These are phyloP conservation scores for Ascochyta viciae-villosae DNA, from an alignment of 2,329 filamentous ascomycete genomes.

Conservation along the genomic window DNA sequence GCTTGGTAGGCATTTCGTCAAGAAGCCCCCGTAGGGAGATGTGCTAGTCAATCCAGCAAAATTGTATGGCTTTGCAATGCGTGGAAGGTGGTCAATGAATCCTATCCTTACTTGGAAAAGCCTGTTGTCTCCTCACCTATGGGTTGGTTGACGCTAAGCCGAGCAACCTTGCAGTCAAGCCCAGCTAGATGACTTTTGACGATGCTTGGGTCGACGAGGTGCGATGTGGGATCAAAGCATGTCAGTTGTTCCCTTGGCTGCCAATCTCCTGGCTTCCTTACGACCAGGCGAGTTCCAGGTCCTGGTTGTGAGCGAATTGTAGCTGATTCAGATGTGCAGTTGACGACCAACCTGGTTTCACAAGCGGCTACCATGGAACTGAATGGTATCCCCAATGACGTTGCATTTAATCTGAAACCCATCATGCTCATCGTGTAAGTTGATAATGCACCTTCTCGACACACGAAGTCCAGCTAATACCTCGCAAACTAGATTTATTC, in stretches of 20 bases:
- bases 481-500: slow-evolving; percentile 59
- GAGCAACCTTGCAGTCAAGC: slow-evolving; percentile 63
- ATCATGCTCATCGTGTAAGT: slow-evolving; percentile 71
- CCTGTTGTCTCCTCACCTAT: slow-evolving; percentile 49
- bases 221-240: slow-evolving; percentile 30
- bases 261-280: slow-evolving; percentile 62
- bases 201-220: slow-evolving; percentile 75
- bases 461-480: background rate
- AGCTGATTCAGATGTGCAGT: slow-evolving; percentile 46
- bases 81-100: slow-evolving; percentile 66
- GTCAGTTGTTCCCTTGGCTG: slow-evolving; percentile 58
- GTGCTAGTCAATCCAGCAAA: slow-evolving; percentile 71
- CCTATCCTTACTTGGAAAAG: slow-evolving; percentile 59
- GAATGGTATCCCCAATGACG: slow-evolving; percentile 75
- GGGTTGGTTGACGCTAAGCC: slow-evolving; percentile 64
- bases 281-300: slow-evolving; percentile 47
- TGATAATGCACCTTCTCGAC: background rate
- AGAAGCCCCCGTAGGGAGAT: slow-evolving; percentile 71
- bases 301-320: background rate
- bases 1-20: slow-evolving; percentile 36
- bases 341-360: slow-evolving; percentile 65
- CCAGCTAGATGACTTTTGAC: slow-evolving; percentile 79
- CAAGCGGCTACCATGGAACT: slow-evolving; percentile 61
- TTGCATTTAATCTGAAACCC: slow-evolving; percentile 78
- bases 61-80: slow-evolving; percentile 66